Base-by-base conservation (phyloP, 1,139 yeast genomes). In the Debaryomyces fabryi region DNA sequence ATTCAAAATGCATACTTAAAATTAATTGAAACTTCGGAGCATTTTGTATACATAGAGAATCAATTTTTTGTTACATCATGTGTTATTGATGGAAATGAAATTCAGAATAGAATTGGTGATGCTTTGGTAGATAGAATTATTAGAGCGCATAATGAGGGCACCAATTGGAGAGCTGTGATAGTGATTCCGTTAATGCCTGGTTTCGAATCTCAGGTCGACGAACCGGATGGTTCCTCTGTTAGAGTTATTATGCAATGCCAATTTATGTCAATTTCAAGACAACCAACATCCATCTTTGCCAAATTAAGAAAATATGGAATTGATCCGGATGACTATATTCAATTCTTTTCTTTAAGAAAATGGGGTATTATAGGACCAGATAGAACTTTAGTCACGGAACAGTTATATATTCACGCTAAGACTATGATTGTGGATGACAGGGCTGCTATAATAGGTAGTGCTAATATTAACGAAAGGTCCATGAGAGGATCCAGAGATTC, bases 141-240 rank as follows among this genome's bases (percentile, higher is more conserved):
- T 29, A 79, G 91, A 44, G 99, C 99, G 0, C 87, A 88, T 60
- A 79, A 81, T 51, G 88, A 86, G 52, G 83, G 85, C 3, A 87
- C 84, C 47, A 68, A 74, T 23, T 95, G 99, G 99, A 85, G 85
- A 56, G 98, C 98, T 1, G 80, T 91, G 16, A 85, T 93, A 52
- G 80, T 93, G 5, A 90, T 95, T 52, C 99, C 99, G 3, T 74
- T 95, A 57, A 90, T 93, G 96, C 99, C 99, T 1, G 99, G 99
- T 0, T 95, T 95, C 65, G 96, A 89, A 61, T 86, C 96, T 15
- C 90, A 91, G 57, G 96, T 95, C 32, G 98, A 93, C 64, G 83
- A 88, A 55, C 88, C 96, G 6, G 97, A 91, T 57, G 99, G 97
- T 5, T 87, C 97, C 0, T 83, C 96, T 20, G 93, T 95, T 6